A percentile compares a stretch with the other conserved stretches of the same genome.
Conservation (phyloP, 352 stramenopile species). For the Plasmopara viticola region DNA sequence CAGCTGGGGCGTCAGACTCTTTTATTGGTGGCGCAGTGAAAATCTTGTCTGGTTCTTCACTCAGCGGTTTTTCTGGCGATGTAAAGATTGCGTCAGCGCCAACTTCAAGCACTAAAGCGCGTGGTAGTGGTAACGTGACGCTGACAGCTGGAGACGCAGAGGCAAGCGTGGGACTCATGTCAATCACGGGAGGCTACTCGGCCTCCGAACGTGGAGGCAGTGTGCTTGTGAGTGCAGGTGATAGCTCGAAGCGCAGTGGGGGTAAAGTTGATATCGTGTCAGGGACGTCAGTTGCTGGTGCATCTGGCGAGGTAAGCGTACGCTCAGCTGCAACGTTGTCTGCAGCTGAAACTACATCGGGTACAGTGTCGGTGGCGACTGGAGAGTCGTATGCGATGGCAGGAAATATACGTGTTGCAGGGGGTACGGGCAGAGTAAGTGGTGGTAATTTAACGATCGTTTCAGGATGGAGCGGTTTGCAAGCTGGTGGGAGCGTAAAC, state of each 20-base stretch:
- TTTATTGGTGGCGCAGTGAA: conserved; percentile 12
- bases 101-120: conserved; percentile 9
- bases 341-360: conserved; percentile 6
- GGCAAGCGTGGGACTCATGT: conserved; percentile 15
- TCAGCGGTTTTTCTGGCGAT: conserved; percentile 6
- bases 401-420: conserved; percentile 11
- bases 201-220: conserved; percentile 11
- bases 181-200: conserved; percentile 16
- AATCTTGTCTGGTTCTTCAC: conserved; percentile 12
- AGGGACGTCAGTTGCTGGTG: conserved; percentile 11
- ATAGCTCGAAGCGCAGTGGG: conserved; percentile 11
- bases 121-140: conserved; percentile 18
- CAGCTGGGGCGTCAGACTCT: conserved; percentile 10
- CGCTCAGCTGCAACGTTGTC: conserved; percentile 16
- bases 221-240: conserved; percentile 13
- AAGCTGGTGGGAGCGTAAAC: conserved; percentile 15
- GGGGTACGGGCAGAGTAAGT: conserved; percentile 12
- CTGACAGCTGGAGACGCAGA: conserved; percentile 18
- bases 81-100: conserved; percentile 13
- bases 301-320: conserved; percentile 13
- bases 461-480: conserved; percentile 11
- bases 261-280: conserved; percentile 19
- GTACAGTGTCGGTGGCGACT: conserved; percentile 10
- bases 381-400: conserved; percentile 13
- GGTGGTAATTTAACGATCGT: conserved; percentile 15